phyloP scores from a whole-genome alignment of 164 flowering plant genomes.

The Euptelea pleiosperma region DNA sequence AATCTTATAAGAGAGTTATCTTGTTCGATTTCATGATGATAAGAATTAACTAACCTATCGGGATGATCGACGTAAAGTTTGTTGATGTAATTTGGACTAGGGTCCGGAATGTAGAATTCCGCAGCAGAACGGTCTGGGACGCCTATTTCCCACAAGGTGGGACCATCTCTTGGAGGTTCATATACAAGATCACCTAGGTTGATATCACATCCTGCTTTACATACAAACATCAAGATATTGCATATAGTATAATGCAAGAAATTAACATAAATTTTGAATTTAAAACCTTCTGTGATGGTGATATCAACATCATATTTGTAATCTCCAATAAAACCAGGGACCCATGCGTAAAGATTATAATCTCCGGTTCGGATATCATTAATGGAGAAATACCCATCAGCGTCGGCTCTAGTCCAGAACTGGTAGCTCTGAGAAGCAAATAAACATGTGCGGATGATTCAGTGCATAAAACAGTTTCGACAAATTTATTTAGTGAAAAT shows the following conservation, averaged over 20 bases:
- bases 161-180: conserved; percentile 82
- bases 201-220: conserved; percentile 47
- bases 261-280: not conserved
- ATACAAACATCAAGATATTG: conserved; percentile 2
- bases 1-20: too few species aligned
- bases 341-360: conserved; percentile 78
- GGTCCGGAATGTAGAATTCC: conserved; percentile 79
- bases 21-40: not conserved
- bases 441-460: too few species aligned
- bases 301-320: conserved; percentile 41
- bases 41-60: conserved; percentile 42
- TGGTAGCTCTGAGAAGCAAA: conserved; percentile 61
- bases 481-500: too few species aligned
- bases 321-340: conserved; percentile 78
- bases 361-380: conserved; percentile 42
- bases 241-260: too few species aligned
- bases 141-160: conserved; percentile 92
- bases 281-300: conserved; percentile 53
- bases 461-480: not conserved
- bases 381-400: conserved; percentile 56
- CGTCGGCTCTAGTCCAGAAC: conserved; percentile 70
- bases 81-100: conserved; percentile 60
- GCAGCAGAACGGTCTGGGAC: conserved; percentile 81
- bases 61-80: conserved; percentile 61
- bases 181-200: conserved; percentile 54